Percentiles rank a stretch among this genome's conserved stretches.
These are phyloP conservation scores for Sarocladium kiliense DNA, from an alignment of 2,329 filamentous ascomycete species.

Conservation along the genomic window DNA sequence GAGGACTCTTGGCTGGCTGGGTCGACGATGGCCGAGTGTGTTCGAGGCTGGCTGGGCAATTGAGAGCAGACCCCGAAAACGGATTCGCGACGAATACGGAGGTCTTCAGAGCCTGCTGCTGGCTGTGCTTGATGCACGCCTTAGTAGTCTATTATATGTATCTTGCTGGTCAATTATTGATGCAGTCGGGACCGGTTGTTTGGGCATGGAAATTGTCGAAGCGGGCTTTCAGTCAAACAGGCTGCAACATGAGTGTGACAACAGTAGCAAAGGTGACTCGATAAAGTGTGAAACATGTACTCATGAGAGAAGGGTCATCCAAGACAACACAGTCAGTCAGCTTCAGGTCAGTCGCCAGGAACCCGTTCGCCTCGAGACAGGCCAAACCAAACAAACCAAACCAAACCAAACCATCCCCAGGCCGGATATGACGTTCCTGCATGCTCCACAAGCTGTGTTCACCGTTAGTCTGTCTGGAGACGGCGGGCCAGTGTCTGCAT, in stretches of 20 bases:
- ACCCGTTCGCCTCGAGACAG: not conserved
- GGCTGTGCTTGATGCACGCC: too few species aligned
- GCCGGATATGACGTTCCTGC: conserved; percentile 5
- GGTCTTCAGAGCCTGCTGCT: not conserved
- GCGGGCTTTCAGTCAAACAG: too few species aligned
- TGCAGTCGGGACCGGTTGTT: too few species aligned
- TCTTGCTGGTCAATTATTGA: too few species aligned
- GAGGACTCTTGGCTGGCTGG: not conserved
- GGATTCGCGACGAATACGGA: not conserved
- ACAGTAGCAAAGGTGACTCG: too few species aligned
- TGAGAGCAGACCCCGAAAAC: not conserved
- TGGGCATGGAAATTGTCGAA: too few species aligned
- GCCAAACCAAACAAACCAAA: not conserved
- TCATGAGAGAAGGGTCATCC: not conserved
- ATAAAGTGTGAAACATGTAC: conserved; percentile 1
- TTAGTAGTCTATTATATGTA: too few species aligned
- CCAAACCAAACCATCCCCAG: not conserved
- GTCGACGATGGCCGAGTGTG: not conserved
- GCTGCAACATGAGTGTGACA: too few species aligned
- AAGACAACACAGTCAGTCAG: not conserved
- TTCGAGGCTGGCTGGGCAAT: not conserved
- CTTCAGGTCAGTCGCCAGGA: not conserved
- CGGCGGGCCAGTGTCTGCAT: not conserved
- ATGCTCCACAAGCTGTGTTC: not conserved
- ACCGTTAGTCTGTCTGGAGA: not conserved